These are phyloP conservation scores for Musa balbisiana DNA, from an alignment of 202 grass and related monocot genomes.

Conservation along the genomic window DNA sequence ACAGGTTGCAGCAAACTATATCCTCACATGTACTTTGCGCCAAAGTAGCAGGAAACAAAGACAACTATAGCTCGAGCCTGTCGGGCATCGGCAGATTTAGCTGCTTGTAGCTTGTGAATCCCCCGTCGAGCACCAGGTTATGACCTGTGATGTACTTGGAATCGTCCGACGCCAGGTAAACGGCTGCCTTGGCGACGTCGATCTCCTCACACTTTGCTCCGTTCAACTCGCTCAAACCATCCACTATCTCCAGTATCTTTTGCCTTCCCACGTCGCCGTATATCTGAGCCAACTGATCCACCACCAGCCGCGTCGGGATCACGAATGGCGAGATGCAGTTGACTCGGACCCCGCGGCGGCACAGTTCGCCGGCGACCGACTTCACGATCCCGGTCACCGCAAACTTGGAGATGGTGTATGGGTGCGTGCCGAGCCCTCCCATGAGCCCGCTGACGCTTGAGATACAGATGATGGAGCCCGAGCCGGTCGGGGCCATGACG, in stretches of 20 bases:
- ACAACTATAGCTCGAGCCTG: too few relatives aligned
- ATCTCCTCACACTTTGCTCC: conserved; percentile 52
- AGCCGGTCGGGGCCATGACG: conserved; percentile 37
- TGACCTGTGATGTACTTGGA: conserved; percentile 80
- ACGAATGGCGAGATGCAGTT: conserved; percentile 81
- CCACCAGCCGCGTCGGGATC: conserved; percentile 48
- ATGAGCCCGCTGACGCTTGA: conserved; percentile 66
- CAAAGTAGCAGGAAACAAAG: too few relatives aligned
- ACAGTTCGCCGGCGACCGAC: conserved; percentile 41
- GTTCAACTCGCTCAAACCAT: conserved; percentile 39
- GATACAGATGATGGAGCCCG: conserved; percentile 67
- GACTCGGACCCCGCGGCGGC: conserved; percentile 41
- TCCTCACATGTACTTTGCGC: too few relatives aligned
- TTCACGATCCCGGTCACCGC: conserved; percentile 50
- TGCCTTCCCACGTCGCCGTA: conserved; percentile 17
- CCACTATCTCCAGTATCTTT: conserved; percentile 31
- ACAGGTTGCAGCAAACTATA: too few relatives aligned
- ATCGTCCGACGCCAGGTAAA: conserved; percentile 73
- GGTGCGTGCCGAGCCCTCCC: conserved; percentile 61
- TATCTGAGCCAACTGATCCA: conserved; percentile 42
- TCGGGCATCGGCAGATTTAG: conserved; percentile 51
- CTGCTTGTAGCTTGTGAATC: conserved; percentile 78
- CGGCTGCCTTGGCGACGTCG: conserved; percentile 58
- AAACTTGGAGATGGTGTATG: conserved; percentile 72
- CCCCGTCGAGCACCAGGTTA: conserved; percentile 79